phyloP scores from a whole-genome alignment of 139 green algal genomes.

The Haematococcus sp. region DNA sequence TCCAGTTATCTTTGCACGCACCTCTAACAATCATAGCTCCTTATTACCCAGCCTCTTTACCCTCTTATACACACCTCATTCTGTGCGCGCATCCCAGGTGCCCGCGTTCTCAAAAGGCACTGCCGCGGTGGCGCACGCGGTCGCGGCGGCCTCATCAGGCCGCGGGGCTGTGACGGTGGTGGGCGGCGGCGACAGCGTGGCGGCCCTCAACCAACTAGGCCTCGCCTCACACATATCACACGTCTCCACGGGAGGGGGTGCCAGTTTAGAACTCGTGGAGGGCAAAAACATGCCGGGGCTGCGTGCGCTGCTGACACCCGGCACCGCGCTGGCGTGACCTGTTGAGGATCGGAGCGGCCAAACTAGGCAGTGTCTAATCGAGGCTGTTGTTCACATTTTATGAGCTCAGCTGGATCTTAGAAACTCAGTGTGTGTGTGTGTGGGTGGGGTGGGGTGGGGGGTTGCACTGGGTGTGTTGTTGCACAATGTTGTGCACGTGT shows the following conservation, averaged over 20 bases:
- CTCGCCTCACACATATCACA: conserved; percentile 23
- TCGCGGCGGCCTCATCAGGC: conserved; percentile 26
- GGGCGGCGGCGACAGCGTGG: conserved; percentile 6
- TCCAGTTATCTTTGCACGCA: background rate
- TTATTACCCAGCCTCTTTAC: background rate
- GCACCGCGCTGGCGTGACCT: too few relatives aligned
- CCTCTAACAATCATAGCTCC: background rate
- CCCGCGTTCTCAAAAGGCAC: background rate
- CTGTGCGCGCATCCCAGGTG: background rate
- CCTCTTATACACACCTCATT: background rate
- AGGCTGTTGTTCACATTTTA: too few relatives aligned
- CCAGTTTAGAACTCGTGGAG: conserved; percentile 51
- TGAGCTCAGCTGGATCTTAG: too few relatives aligned
- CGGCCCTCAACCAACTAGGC: conserved; percentile 28
- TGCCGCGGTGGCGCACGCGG: background rate
- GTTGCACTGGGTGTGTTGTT: too few relatives aligned
- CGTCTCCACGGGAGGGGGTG: conserved; percentile 51
- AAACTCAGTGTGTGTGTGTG: too few relatives aligned
- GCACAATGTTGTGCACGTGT: too few relatives aligned
- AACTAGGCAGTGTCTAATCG: too few relatives aligned
- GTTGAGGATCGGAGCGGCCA: too few relatives aligned
- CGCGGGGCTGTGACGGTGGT: background rate
- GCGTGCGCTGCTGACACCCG: conserved; percentile 17
- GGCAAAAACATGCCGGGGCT: conserved; percentile 46
- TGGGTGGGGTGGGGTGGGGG: too few relatives aligned